Conservation (phyloP, 2,329 filamentous ascomycete genomes). For the Trichoderma koningii region DNA sequence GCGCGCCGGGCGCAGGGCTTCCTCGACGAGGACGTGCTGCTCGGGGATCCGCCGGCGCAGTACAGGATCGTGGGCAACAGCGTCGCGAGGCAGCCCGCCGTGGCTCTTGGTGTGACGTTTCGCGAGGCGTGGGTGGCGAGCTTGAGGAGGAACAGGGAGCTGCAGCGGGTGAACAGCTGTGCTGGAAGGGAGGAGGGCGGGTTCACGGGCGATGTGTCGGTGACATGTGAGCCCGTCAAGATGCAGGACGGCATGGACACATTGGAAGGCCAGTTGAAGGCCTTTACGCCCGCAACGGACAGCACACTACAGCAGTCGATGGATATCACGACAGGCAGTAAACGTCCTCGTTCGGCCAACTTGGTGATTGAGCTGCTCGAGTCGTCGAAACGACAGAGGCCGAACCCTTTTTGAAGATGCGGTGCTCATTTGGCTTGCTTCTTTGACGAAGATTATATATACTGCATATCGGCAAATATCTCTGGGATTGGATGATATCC, state of each 20-base stretch:
- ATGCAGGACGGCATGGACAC: neutral
- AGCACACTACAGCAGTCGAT: neutral
- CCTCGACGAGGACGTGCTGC: slow-evolving; percentile 67
- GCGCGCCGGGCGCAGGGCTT: slow-evolving; percentile 69
- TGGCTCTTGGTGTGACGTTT: slow-evolving; percentile 66
- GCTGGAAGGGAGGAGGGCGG: neutral
- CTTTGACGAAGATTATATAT: too few relatives aligned
- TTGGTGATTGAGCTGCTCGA: neutral
- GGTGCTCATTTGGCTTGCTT: neutral
- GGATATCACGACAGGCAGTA: neutral
- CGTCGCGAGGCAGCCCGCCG: slow-evolving; percentile 67
- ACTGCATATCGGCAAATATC: too few relatives aligned
- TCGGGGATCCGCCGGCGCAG: slow-evolving; percentile 59
- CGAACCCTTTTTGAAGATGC: neutral
- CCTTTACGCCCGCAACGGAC: neutral
- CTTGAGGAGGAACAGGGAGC: slow-evolving; percentile 4
- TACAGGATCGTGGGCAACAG: slow-evolving; percentile 74
- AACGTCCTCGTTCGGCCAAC: neutral
- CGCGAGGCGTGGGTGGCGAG: slow-evolving; percentile 53
- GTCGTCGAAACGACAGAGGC: neutral
- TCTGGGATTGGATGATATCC: too few relatives aligned
- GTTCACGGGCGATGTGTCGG: too few relatives aligned
- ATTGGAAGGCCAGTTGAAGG: neutral
- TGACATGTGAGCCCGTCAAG: neutral
- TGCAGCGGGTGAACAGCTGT: neutral